Evolutionary conservation across 2,329 filamentous ascomycete species (phyloP).

Genomic region (Phialophora tarda): DNA sequence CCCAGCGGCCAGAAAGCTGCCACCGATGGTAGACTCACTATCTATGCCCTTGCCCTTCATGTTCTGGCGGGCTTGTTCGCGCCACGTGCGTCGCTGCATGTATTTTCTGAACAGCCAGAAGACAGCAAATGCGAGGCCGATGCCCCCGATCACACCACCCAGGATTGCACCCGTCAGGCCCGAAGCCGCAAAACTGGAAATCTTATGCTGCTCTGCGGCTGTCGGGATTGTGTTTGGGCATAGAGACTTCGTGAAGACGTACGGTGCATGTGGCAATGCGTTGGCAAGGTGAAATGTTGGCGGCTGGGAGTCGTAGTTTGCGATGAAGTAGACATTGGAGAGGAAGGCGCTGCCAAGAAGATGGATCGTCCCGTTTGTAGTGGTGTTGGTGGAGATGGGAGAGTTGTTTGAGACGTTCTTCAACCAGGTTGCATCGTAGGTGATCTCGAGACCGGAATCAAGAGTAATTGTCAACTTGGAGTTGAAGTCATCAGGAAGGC

Average conservation of each 20-base stretch:
- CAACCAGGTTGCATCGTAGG: slow-evolving; percentile 47
- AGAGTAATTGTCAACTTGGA: slow-evolving; percentile 51
- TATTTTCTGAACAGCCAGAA: slow-evolving; percentile 31
- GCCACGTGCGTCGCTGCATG: slow-evolving; percentile 21
- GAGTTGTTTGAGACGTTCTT: slow-evolving; percentile 42
- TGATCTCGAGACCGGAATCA: slow-evolving; percentile 49
- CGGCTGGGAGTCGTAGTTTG: slow-evolving; percentile 48
- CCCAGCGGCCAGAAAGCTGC: background rate
- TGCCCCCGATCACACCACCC: slow-evolving; percentile 44
- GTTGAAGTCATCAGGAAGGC: slow-evolving; percentile 46
- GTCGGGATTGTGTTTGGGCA: slow-evolving; percentile 47
- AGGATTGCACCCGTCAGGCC: slow-evolving; percentile 39
- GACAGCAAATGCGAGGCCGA: slow-evolving; percentile 34
- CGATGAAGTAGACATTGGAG: slow-evolving; percentile 52
- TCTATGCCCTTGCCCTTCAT: slow-evolving; percentile 25
- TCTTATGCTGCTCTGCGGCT: slow-evolving; percentile 39
- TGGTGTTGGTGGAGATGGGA: slow-evolving; percentile 36
- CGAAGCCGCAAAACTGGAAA: slow-evolving; percentile 28
- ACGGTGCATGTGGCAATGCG: slow-evolving; percentile 48
- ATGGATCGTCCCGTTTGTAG: slow-evolving; percentile 33
- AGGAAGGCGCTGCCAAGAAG: slow-evolving; percentile 51
- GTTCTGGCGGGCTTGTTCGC: slow-evolving; percentile 6
- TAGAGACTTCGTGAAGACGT: slow-evolving; percentile 50
- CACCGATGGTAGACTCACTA: slow-evolving; percentile 12
- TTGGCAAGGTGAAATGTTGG: slow-evolving; percentile 49